phyloP scores from a whole-genome alignment of 75 land plant genomes.

The Pinus tabuliformis region DNA sequence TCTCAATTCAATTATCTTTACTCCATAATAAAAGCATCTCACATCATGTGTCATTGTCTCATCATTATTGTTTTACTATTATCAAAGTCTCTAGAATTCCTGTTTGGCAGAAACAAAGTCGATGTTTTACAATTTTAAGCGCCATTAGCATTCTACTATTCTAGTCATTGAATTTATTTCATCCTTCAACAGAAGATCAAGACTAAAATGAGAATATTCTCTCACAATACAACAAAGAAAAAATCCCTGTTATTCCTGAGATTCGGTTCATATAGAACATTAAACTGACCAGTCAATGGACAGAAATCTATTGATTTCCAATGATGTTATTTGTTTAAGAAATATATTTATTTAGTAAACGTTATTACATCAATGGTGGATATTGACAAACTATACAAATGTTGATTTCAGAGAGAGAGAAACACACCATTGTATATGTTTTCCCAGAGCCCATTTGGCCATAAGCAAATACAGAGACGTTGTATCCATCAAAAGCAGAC shows the following conservation, averaged over 20 bases:
- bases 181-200: no score
- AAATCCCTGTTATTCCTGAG: no score
- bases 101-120: not conserved
- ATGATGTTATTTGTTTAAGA: not conserved
- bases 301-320: not conserved
- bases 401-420: not conserved
- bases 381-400: not conserved
- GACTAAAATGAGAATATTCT: no score
- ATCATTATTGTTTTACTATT: no score
- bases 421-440: conserved; percentile 89
- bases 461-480: conserved; percentile 88
- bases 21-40: no score
- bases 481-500: conserved; percentile 98
- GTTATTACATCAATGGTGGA: not conserved
- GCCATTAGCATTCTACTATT: no score
- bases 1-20: no score
- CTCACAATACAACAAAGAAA: no score
- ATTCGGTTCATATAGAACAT: not conserved
- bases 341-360: not conserved
- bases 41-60: no score
- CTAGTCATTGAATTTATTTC: no score
- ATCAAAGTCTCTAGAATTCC: not conserved
- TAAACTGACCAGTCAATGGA: not conserved
- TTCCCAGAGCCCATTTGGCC: conserved; percentile 91
- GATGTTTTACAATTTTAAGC: no score